These are phyloP conservation scores for Phoenix dactylifera DNA, from an alignment of 176 grass and related monocot genomes.

Conservation along the genomic window DNA sequence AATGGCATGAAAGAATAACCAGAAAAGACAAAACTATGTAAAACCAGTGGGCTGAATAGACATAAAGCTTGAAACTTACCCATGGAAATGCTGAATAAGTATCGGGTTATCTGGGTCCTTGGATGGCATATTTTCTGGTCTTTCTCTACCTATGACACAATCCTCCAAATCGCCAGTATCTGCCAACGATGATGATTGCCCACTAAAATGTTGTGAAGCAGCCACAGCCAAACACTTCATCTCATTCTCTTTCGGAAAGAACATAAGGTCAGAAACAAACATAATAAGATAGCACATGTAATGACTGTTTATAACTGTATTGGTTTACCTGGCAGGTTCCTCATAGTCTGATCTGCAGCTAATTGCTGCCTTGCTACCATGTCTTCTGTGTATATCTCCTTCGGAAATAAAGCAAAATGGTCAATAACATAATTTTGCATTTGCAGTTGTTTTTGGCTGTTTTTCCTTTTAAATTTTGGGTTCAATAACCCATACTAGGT, in stretches of 20 bases:
- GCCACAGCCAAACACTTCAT: neutral
- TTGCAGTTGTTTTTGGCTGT: neutral
- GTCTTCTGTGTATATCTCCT: neutral
- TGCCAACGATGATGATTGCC: neutral
- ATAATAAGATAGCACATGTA: neutral
- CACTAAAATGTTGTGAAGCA: neutral
- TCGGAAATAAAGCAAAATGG: neutral
- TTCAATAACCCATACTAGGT: neutral
- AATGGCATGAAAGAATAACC: too few species aligned
- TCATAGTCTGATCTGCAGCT: neutral
- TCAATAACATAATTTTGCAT: neutral
- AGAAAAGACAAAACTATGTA: too few species aligned
- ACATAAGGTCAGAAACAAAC: neutral
- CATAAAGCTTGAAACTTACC: too few species aligned
- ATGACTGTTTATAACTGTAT: neutral
- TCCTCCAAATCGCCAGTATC: neutral
- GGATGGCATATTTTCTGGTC: neutral
- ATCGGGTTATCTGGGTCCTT: too few species aligned
- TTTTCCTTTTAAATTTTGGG: neutral
- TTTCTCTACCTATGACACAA: neutral
- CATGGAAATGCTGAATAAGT: too few species aligned
- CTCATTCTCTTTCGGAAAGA: conserved; percentile 1
- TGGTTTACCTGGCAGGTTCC: neutral
- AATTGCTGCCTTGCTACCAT: neutral
- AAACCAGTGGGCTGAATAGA: too few species aligned